Percentiles rank a stretch among this genome's conserved stretches.
These are phyloP conservation scores for Oryza nivara DNA, from an alignment of 176 grass and related monocot genomes.

Conservation along the genomic window DNA sequence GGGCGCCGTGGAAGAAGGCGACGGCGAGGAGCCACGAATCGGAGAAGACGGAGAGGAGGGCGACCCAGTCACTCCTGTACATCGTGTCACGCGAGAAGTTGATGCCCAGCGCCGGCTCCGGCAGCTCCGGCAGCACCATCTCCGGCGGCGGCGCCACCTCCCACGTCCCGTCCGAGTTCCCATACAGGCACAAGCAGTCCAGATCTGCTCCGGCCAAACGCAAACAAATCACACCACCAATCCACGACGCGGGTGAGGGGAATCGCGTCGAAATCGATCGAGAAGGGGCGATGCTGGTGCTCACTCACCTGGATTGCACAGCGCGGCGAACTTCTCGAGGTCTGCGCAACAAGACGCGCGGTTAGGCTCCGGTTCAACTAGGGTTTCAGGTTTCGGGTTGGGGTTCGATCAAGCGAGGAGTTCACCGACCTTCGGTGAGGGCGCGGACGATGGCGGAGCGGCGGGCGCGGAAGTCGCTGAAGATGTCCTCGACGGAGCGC, in stretches of 20 bases:
- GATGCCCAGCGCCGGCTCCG: constrained; percentile 56
- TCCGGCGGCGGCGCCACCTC: constrained; percentile 53
- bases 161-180: constrained; percentile 49
- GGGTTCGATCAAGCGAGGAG: background rate
- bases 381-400: constrained; percentile 12
- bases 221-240: constrained; percentile 30
- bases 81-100: constrained; percentile 55
- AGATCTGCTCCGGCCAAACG: constrained; percentile 41
- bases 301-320: constrained; percentile 62
- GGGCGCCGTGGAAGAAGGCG: constrained; percentile 52
- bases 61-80: constrained; percentile 28
- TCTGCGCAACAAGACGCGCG: constrained; percentile 27
- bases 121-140: constrained; percentile 58
- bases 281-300: background rate
- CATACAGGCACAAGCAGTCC: constrained; percentile 62
- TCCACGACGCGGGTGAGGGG: background rate
- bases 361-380: constrained; percentile 1
- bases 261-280: constrained; percentile 27
- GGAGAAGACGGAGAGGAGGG: constrained; percentile 49
- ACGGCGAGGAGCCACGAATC: constrained; percentile 61
- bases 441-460: constrained; percentile 52
- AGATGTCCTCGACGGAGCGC: constrained; percentile 47
- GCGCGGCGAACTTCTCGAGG: constrained; percentile 50
- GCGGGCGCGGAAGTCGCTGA: constrained; percentile 43
- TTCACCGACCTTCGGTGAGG: constrained; percentile 40